Percentiles rank a stretch among this genome's conserved stretches.
Conservation (phyloP, 1,284 basidiomycete genomes). For the Cutaneotrichosporon sp. region DNA sequence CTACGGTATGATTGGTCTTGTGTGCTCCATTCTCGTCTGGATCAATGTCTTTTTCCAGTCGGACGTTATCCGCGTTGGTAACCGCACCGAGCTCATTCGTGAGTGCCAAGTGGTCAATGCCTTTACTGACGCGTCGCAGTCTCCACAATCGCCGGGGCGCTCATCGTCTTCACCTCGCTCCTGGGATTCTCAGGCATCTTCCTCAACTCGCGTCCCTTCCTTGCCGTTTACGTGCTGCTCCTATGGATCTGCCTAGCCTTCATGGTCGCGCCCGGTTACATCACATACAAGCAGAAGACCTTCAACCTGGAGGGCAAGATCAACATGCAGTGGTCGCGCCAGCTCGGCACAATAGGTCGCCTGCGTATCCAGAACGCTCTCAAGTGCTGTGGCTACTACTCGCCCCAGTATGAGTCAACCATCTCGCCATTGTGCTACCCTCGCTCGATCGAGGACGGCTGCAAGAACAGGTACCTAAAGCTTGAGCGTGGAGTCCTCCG, state of each 20-base stretch:
- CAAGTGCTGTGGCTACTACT: slow-evolving; percentile 64
- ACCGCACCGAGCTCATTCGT: slow-evolving; percentile 57
- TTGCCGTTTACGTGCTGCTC: slow-evolving; percentile 65
- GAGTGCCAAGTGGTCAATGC: slow-evolving; percentile 28
- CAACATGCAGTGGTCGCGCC: slow-evolving; percentile 62
- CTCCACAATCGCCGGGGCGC: slow-evolving; percentile 56
- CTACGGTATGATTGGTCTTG: slow-evolving; percentile 56
- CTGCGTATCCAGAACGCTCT: slow-evolving; percentile 62
- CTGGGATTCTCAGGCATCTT: slow-evolving; percentile 64
- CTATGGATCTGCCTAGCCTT: slow-evolving; percentile 64
- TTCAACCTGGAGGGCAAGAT: slow-evolving; percentile 71
- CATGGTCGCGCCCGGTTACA: slow-evolving; percentile 62
- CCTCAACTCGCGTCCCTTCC: slow-evolving; percentile 67
- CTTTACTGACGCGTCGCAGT: slow-evolving; percentile 48
- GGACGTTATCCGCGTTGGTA: slow-evolving; percentile 61
- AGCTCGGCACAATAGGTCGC: slow-evolving; percentile 55
- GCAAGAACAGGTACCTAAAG: slow-evolving; percentile 60
- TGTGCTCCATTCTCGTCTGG: slow-evolving; percentile 61
- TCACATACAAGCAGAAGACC: slow-evolving; percentile 60
- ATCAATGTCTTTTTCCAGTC: slow-evolving; percentile 60
- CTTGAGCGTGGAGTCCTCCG: slow-evolving; percentile 59
- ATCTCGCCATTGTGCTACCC: slow-evolving; percentile 62
- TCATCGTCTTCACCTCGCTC: slow-evolving; percentile 61
- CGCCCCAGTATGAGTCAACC: slow-evolving; percentile 61
- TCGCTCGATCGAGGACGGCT: slow-evolving; percentile 60